A percentile compares a stretch with the other conserved stretches of the same genome.
Evolutionary conservation across 176 grass and related monocot species (phyloP).

Genomic region (Cymbopogon citratus): DNA sequence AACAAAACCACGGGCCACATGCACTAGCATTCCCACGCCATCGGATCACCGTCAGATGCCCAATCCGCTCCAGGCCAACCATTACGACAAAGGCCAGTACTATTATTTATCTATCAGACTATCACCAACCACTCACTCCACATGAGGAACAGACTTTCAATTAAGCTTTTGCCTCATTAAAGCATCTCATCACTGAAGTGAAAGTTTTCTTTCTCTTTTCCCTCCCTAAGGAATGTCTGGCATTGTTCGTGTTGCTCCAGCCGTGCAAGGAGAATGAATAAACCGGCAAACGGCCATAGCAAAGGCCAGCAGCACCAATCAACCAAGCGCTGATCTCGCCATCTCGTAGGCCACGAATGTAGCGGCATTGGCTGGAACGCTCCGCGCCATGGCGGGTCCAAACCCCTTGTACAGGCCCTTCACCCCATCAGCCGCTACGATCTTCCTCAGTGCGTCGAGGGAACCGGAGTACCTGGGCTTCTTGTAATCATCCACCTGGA

Average conservation of each 20-base stretch:
- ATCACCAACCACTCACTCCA: not conserved
- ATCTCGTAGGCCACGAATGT: conserved; percentile 85
- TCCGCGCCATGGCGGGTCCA: conserved; percentile 81
- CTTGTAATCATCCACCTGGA: conserved; percentile 92
- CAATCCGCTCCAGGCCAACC: conserved; percentile 41
- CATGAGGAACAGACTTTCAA: not conserved
- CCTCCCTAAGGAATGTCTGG: not conserved
- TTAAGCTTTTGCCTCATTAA: conserved; percentile 23
- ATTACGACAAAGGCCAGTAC: not conserved
- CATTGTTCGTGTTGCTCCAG: conserved; percentile 4
- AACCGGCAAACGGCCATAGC: not conserved
- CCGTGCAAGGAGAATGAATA: not conserved
- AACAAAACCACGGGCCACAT: not conserved
- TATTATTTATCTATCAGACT: not conserved
- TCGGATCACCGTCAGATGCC: conserved; percentile 37
- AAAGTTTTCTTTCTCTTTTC: not conserved
- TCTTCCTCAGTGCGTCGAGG: conserved; percentile 66
- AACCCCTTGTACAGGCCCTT: conserved; percentile 93
- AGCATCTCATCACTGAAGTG: not conserved
- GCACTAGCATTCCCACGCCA: conserved; percentile 17
- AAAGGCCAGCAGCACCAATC: conserved; percentile 3
- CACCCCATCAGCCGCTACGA: conserved; percentile 59
- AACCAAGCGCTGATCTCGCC: conserved; percentile 55
- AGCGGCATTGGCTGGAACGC: conserved; percentile 73
- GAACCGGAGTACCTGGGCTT: conserved; percentile 76